Percentiles rank a stretch among this genome's conserved stretches.
These are phyloP conservation scores for Colletotrichum sublineola DNA, from an alignment of 2,329 filamentous ascomycete species.

Conservation along the genomic window DNA sequence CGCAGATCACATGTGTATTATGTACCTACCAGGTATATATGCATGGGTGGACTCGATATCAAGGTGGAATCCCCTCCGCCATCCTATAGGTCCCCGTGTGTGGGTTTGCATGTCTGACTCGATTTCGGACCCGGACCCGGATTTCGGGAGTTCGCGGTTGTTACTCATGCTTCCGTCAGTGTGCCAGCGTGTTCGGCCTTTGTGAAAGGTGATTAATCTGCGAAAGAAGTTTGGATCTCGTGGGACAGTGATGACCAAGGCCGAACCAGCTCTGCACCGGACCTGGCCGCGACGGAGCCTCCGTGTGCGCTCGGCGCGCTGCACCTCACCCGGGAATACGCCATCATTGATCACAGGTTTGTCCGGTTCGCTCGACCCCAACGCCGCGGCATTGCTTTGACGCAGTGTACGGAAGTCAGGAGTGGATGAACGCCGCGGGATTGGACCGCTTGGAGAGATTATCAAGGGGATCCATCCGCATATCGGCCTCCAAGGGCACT, in stretches of 20 bases:
- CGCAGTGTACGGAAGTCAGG: background rate
- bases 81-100: conserved; percentile 12
- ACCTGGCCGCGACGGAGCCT: background rate
- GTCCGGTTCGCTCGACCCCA: background rate
- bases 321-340: background rate
- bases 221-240: conserved; percentile 7
- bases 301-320: background rate
- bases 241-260: background rate
- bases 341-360: background rate
- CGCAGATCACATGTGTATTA: no score
- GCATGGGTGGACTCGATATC: background rate
- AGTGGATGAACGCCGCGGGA: conserved; percentile 9
- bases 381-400: background rate
- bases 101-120: conserved; percentile 7
- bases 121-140: conserved; percentile 17
- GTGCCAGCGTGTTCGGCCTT: conserved; percentile 19
- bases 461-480: background rate
- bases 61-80: background rate
- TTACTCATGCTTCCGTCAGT: conserved; percentile 13
- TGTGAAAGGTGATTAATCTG: conserved; percentile 20
- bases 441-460: conserved; percentile 2
- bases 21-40: background rate
- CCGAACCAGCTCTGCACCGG: background rate
- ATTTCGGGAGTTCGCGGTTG: conserved; percentile 12
- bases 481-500: background rate